Percentiles rank a stretch among this genome's conserved stretches.
Evolutionary conservation across 805 yeast genomes (phyloP).

Genomic region (Starmerella powellii): DNA sequence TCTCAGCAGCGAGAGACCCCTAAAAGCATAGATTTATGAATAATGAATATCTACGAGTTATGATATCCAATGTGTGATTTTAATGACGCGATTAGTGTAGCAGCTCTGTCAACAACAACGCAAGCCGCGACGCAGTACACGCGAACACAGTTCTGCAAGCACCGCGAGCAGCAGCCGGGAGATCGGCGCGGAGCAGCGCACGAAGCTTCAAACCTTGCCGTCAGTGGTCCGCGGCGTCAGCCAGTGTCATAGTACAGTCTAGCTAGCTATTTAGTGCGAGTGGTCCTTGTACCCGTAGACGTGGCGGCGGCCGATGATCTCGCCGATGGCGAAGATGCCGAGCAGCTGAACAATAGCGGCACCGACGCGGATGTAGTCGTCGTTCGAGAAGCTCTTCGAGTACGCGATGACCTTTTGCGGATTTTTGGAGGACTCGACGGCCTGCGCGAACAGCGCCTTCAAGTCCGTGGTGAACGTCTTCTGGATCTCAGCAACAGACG

Average conservation of each 20-base stretch:
- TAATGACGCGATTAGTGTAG: too few species aligned
- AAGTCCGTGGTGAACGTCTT: slow-evolving; percentile 43
- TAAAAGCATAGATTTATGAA: background rate
- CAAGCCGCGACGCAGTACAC: too few species aligned
- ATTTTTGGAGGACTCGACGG: slow-evolving; percentile 26
- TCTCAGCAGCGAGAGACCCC: background rate
- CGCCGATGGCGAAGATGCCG: slow-evolving; percentile 91
- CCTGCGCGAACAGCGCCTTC: slow-evolving; percentile 31
- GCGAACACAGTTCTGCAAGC: too few species aligned
- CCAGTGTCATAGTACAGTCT: background rate
- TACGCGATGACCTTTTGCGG: slow-evolving; percentile 48
- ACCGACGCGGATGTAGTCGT: slow-evolving; percentile 50
- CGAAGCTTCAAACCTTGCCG: too few species aligned
- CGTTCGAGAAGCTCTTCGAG: slow-evolving; percentile 41
- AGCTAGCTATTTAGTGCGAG: slow-evolving; percentile 3
- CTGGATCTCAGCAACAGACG: slow-evolving; percentile 63
- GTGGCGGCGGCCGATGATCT: slow-evolving; percentile 90
- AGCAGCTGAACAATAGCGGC: slow-evolving; percentile 71
- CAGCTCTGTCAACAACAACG: too few species aligned
- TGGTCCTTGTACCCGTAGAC: slow-evolving; percentile 58
- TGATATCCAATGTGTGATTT: too few species aligned
- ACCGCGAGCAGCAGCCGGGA: too few species aligned
- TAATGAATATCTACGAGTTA: too few species aligned
- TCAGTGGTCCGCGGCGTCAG: background rate
- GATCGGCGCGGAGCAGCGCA: too few species aligned